A percentile compares a stretch with the other conserved stretches of the same genome.
Conservation (phyloP, 2,329 filamentous ascomycete genomes). For the Aspergillus pseudonomiae region DNA sequence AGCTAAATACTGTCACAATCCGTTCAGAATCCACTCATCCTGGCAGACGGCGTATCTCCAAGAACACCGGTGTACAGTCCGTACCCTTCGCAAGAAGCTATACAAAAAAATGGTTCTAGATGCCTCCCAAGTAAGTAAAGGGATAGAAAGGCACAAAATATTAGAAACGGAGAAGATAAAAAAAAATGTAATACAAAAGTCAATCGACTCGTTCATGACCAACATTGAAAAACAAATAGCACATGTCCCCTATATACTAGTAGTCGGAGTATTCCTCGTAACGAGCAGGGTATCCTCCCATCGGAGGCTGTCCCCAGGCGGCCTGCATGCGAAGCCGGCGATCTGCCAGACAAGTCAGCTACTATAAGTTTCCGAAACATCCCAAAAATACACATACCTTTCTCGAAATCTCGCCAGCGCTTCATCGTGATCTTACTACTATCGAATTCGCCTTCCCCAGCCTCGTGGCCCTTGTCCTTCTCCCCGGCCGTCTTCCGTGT, state of each 20-base stretch:
- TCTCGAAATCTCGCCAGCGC: constrained; percentile 95
- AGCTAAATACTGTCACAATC: neutral
- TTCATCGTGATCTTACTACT: constrained; percentile 99
- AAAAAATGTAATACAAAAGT: constrained; percentile 4
- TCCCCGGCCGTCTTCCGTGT: constrained; percentile 94
- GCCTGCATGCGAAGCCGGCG: constrained; percentile 37
- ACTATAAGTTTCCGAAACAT: neutral
- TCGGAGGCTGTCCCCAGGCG: constrained; percentile 29
- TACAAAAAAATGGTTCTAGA: neutral
- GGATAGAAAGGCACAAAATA: neutral
- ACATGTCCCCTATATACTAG: constrained; percentile 20
- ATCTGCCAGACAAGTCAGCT: constrained; percentile 30
- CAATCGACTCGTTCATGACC: neutral
- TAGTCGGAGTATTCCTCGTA: constrained; percentile 45
- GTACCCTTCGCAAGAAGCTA: neutral
- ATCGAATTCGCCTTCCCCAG: constrained; percentile 94
- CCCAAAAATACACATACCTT: constrained; percentile 51
- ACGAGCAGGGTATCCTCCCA: constrained; percentile 32
- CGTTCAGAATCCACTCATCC: neutral
- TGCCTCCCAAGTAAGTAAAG: neutral
- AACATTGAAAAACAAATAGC: constrained; percentile 4
- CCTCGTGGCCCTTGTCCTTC: constrained; percentile 78
- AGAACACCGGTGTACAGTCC: neutral
- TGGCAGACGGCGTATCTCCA: neutral
- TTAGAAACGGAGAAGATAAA: neutral